Evolutionary conservation across 1,139 yeast genomes (phyloP).

Genomic region (Kazachstania sp.): DNA sequence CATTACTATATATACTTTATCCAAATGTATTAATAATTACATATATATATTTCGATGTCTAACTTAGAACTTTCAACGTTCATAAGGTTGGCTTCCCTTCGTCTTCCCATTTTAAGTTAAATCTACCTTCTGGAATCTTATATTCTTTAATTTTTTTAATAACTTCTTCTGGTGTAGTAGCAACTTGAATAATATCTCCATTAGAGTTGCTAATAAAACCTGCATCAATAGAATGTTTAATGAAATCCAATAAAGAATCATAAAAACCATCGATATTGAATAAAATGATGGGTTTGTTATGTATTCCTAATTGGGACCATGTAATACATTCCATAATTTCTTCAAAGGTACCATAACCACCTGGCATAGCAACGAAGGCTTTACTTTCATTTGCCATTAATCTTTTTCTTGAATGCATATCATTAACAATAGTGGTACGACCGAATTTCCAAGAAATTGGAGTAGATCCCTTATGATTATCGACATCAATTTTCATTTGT

Average conservation of each 20-base stretch:
- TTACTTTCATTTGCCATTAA: constrained; percentile 83
- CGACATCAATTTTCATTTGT: constrained; percentile 37
- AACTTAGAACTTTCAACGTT: too few relatives aligned
- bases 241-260: constrained; percentile 56
- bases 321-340: constrained; percentile 86
- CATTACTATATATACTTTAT: too few relatives aligned
- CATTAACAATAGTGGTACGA: constrained; percentile 69
- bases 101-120: constrained; percentile 62
- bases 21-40: too few relatives aligned
- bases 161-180: constrained; percentile 59
- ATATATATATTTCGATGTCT: too few relatives aligned
- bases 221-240: constrained; percentile 45
- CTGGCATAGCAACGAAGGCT: constrained; percentile 85
- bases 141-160: constrained; percentile 53
- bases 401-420: constrained; percentile 85
- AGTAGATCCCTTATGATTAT: constrained; percentile 47
- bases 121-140: constrained; percentile 64
- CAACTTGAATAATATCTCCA: constrained; percentile 62
- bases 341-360: constrained; percentile 87
- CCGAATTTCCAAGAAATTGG: constrained; percentile 69
- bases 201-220: constrained; percentile 67
- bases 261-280: constrained; percentile 76
- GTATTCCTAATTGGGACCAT: constrained; percentile 85
- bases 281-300: constrained; percentile 67
- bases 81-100: constrained; percentile 12